These are phyloP conservation scores for Pittosporum tobira DNA, from an alignment of 129 eudicot species.

Conservation along the genomic window DNA sequence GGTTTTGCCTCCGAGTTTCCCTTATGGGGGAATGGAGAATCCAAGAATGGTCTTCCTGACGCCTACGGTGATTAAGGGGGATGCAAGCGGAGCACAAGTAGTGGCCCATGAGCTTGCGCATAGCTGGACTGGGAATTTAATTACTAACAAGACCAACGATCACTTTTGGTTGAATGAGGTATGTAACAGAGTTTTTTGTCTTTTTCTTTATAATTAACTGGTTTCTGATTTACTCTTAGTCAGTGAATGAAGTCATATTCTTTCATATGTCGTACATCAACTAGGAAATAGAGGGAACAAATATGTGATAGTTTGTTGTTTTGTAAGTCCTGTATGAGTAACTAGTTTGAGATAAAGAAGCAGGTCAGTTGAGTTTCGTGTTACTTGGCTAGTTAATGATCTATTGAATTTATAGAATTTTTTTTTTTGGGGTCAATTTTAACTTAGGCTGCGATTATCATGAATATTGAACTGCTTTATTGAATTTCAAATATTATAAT, in stretches of 20 bases:
- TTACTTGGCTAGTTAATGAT: not conserved
- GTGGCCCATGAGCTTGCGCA: conserved; percentile 99
- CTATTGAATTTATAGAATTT: no score
- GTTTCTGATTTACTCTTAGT: not conserved
- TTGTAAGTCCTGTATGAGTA: not conserved
- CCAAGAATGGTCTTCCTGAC: conserved; percentile 95
- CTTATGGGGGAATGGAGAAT: conserved; percentile 98
- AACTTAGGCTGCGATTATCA: not conserved
- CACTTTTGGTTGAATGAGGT: conserved; percentile 99
- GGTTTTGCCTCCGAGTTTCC: conserved; percentile 96
- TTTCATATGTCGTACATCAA: not conserved
- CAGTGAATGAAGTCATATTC: not conserved
- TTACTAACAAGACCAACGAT: conserved; percentile 89
- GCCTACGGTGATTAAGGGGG: conserved; percentile 92
- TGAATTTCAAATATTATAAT: no score
- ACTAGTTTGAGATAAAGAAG: no score
- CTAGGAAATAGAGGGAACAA: not conserved
- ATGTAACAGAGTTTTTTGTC: not conserved
- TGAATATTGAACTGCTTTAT: not conserved
- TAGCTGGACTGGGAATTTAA: conserved; percentile 98
- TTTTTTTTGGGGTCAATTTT: not conserved
- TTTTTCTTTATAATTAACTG: not conserved
- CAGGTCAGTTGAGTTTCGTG: no score
- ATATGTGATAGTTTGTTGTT: no score
- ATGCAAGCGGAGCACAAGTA: conserved; percentile 88